These are phyloP conservation scores for Clarireedia sp. DNA, from an alignment of 2,329 filamentous ascomycete species.

Conservation along the genomic window DNA sequence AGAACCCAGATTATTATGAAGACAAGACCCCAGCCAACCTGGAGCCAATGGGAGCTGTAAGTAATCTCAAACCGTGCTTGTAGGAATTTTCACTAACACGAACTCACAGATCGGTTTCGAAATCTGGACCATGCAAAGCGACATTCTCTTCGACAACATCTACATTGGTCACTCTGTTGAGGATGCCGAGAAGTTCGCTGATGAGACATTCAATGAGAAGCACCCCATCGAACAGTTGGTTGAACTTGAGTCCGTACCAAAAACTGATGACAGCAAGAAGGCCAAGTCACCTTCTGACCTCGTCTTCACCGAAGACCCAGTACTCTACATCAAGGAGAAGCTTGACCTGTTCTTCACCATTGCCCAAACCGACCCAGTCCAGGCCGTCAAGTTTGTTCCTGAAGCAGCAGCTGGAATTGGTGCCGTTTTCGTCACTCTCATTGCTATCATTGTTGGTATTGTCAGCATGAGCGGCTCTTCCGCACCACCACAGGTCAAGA, in stretches of 20 bases:
- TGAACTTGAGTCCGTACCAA: constrained; percentile 73
- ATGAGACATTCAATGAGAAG: constrained; percentile 89
- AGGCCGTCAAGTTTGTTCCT: constrained; percentile 81
- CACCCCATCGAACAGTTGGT: constrained; percentile 70
- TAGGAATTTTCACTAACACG: constrained; percentile 7
- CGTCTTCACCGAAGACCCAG: constrained; percentile 84
- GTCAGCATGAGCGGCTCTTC: constrained; percentile 56
- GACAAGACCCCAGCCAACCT: constrained; percentile 96
- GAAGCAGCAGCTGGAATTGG: constrained; percentile 79
- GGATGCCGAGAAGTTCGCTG: constrained; percentile 81
- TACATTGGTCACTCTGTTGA: constrained; percentile 97
- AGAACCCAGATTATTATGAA: constrained; percentile 94
- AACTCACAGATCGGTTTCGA: constrained; percentile 78
- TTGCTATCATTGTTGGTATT: constrained; percentile 62
- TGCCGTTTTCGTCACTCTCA: constrained; percentile 59
- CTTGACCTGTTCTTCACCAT: constrained; percentile 82
- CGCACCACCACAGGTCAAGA: constrained; percentile 65
- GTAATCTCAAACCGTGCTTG: constrained; percentile 33
- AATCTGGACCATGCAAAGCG: constrained; percentile 99
- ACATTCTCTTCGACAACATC: constrained; percentile 99
- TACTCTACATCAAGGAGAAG: constrained; percentile 86
- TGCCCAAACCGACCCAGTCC: constrained; percentile 67
- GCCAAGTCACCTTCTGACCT: constrained; percentile 68
- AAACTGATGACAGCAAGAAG: constrained; percentile 46
- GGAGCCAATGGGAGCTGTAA: constrained; percentile 94